These are phyloP conservation scores for Telopea speciosissima DNA, from an alignment of 177 flowering plant species.

Conservation along the genomic window DNA sequence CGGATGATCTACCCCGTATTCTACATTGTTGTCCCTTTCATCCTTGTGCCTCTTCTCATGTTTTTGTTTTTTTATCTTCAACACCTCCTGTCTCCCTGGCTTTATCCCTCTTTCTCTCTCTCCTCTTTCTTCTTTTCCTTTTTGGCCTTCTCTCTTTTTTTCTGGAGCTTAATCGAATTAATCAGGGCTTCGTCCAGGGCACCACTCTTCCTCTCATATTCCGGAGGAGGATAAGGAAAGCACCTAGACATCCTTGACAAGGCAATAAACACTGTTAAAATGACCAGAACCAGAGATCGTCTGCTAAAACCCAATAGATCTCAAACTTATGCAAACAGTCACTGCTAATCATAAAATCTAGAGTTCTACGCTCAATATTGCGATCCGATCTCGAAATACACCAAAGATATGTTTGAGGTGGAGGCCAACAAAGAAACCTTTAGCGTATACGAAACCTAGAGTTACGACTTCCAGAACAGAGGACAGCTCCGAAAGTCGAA, in stretches of 20 bases:
- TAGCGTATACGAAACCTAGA: background rate
- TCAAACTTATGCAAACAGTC: background rate
- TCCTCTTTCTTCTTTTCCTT: conserved; percentile 25
- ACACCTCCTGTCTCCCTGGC: conserved; percentile 16
- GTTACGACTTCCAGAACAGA: background rate
- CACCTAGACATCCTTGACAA: conserved; percentile 53
- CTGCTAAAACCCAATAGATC: background rate
- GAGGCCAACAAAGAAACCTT: background rate
- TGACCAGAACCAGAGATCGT: background rate
- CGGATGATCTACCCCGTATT: conserved; percentile 17
- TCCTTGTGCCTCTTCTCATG: conserved; percentile 27
- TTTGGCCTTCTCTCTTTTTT: conserved; percentile 28
- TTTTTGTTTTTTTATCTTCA: conserved; percentile 22
- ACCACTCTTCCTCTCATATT: conserved; percentile 27
- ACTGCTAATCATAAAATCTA: background rate
- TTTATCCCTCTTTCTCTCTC: conserved; percentile 26
- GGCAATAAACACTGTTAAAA: background rate
- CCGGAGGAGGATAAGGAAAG: conserved; percentile 52
- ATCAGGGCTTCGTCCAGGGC: conserved; percentile 27
- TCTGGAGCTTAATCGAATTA: conserved; percentile 45
- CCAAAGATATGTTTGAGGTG: background rate
- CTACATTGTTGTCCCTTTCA: conserved; percentile 16
- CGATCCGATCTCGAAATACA: background rate
- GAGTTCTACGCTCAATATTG: background rate
- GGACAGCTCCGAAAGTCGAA: background rate